Conservation (phyloP, 176 grass and related monocot species). For the Hordeum vulgare region MorexV3_pseudomolecules_assembly NC_058522.1:398229109-398229608, state of each 20-base stretch:
- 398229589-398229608: not conserved
- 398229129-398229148: not conserved
- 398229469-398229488: conserved; percentile 3
- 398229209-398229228: not conserved
- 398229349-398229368: conserved; percentile 74
- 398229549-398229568: not conserved
- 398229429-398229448: not conserved
- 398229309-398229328: conserved; percentile 91
- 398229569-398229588: not conserved
- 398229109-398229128: not conserved
- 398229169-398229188: not conserved
- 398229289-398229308: conserved; percentile 86
- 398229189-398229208: not conserved
- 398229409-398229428: conserved; percentile 10
- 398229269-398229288: conserved; percentile 70
- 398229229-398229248: not conserved
- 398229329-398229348: conserved; percentile 78
- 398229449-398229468: not conserved
- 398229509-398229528: not conserved
- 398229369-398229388: conserved; percentile 86
- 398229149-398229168: not conserved
- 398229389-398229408: conserved; percentile 89
- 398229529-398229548: not conserved
- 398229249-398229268: conserved; percentile 4
- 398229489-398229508: conserved; percentile 11